Conservation (phyloP, 176 grass and related monocot species). For the bread wheat (Triticum aestivum) region DNA sequence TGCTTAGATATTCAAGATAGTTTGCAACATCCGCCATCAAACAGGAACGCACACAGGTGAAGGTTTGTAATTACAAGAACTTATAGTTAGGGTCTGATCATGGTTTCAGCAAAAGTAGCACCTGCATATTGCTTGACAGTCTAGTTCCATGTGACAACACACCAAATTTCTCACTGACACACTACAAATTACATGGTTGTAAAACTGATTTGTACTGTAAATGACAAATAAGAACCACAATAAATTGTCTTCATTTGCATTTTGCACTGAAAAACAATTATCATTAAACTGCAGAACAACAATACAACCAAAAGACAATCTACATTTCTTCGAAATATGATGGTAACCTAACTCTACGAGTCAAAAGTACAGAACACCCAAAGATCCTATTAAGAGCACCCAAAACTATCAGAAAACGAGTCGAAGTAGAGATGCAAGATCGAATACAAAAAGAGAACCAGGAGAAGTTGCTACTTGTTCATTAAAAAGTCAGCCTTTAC, state of each 20-base stretch:
- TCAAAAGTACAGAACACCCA: not conserved
- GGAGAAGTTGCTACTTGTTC: not conserved
- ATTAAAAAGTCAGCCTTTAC: not conserved
- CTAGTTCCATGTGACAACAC: not conserved
- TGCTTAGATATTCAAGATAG: not conserved
- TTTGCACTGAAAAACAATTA: not conserved
- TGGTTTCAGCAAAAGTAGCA: not conserved
- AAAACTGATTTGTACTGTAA: not conserved
- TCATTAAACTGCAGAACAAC: not conserved
- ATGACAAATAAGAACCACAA: not conserved
- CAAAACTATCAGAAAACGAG: not conserved
- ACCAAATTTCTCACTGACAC: not conserved
- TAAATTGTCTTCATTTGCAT: not conserved
- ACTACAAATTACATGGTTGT: not conserved
- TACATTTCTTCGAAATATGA: not conserved
- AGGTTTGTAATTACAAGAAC: not conserved
- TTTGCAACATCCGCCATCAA: not conserved
- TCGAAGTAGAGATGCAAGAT: not conserved
- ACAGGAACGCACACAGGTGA: not conserved
- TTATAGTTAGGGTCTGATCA: not conserved
- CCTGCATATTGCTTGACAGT: conserved; percentile 5
- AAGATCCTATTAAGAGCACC: not conserved
- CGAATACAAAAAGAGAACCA: not conserved
- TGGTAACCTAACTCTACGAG: not conserved
- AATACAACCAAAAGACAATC: conserved; percentile 7